A percentile compares a stretch with the other conserved stretches of the same genome.
Conservation (phyloP, 495 filamentous ascomycete species). For the Neurospora sp. region DNA sequence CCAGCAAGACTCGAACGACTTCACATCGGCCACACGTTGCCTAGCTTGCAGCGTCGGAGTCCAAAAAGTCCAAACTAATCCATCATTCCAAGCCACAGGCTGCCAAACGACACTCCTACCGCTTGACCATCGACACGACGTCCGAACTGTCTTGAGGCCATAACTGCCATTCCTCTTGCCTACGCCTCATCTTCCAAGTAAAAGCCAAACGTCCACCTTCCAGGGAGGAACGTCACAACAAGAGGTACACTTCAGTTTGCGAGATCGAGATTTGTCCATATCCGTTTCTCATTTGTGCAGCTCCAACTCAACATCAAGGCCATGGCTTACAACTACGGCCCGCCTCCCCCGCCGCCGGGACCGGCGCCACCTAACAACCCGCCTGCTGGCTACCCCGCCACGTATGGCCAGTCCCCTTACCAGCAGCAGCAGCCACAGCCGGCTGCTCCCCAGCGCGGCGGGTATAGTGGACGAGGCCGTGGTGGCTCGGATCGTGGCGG, state of each 20-base stretch:
- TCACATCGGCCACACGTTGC: background rate
- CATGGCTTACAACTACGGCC: conserved; percentile 44
- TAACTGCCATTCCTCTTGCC: background rate
- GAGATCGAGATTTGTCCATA: background rate
- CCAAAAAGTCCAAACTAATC: background rate
- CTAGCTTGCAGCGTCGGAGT: background rate
- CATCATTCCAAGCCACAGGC: background rate
- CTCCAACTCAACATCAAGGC: background rate
- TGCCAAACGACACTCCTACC: background rate
- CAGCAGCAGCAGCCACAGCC: conserved; percentile 11
- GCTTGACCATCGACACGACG: background rate
- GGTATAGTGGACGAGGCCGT: conserved; percentile 23
- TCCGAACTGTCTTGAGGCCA: background rate
- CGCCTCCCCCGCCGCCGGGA: conserved; percentile 44
- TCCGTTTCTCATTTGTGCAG: background rate
- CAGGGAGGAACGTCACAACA: background rate
- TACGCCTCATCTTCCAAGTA: background rate
- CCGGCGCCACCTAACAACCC: conserved; percentile 24
- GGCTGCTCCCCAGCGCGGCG: conserved; percentile 18
- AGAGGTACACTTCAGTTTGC: background rate
- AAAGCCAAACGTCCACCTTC: background rate
- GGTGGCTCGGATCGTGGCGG: conserved; percentile 28
- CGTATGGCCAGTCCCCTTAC: conserved; percentile 25
- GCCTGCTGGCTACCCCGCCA: conserved; percentile 17
- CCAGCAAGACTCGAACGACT: background rate